Percentiles rank a stretch among this genome's conserved stretches.
These are phyloP conservation scores for Hypoxylon sp. DNA, from an alignment of 2,329 filamentous ascomycete genomes.

Conservation along the genomic window DNA sequence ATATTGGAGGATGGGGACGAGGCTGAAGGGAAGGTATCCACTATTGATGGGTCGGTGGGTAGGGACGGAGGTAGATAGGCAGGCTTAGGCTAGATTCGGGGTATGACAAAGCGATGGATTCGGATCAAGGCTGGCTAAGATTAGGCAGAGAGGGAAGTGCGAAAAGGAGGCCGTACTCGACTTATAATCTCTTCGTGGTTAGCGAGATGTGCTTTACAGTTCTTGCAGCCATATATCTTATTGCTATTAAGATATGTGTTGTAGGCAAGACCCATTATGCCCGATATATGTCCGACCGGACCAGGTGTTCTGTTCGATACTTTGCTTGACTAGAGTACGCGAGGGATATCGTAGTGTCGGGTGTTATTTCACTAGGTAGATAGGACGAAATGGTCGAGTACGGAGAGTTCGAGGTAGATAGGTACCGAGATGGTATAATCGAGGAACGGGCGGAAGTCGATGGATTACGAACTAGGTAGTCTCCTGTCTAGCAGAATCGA, in stretches of 20 bases:
- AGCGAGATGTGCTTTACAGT: slow-evolving; percentile 94
- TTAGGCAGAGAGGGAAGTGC: slow-evolving; percentile 21
- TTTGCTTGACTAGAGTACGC: slow-evolving; percentile 1
- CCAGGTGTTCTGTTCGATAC: slow-evolving; percentile 11
- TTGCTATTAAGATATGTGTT: slow-evolving; percentile 90
- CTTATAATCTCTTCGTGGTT: slow-evolving; percentile 98
- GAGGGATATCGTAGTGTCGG: slow-evolving; percentile 6
- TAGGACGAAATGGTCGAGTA: background rate
- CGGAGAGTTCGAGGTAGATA: background rate
- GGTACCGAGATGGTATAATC: background rate
- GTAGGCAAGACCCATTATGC: slow-evolving; percentile 86
- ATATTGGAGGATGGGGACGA: slow-evolving; percentile 3
- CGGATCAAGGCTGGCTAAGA: slow-evolving; percentile 2
- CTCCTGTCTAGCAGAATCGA: slow-evolving; percentile 9
- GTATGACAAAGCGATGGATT: slow-evolving; percentile 2
- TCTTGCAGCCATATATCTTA: slow-evolving; percentile 93
- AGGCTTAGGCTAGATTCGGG: slow-evolving; percentile 1
- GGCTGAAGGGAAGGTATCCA: slow-evolving; percentile 1
- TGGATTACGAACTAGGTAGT: slow-evolving; percentile 3
- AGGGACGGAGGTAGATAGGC: slow-evolving; percentile 6
- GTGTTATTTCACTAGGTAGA: slow-evolving; percentile 3
- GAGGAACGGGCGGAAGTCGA: slow-evolving; percentile 5
- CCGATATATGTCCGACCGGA: slow-evolving; percentile 18
- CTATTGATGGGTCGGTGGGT: background rate
- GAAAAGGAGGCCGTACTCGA: slow-evolving; percentile 67